phyloP scores from a whole-genome alignment of 306 rosid species.

The Cucumis cinereus region DNA sequence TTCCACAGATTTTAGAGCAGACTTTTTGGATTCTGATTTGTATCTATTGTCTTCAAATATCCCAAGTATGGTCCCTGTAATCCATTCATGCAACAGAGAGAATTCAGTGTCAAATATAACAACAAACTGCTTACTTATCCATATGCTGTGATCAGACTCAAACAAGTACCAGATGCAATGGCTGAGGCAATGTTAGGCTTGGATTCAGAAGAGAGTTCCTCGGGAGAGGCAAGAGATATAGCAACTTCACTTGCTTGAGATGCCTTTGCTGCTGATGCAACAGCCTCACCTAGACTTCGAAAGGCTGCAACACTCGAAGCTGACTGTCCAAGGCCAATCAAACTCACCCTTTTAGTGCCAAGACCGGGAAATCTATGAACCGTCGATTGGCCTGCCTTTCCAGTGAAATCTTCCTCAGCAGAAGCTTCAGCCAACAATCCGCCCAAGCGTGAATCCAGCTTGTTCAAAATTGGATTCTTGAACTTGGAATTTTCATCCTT shows the following conservation, averaged over 20 bases:
- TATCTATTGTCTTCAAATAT: slow-evolving; percentile 74
- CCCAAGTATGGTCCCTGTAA: slow-evolving; percentile 70
- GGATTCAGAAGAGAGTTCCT: slow-evolving; percentile 45
- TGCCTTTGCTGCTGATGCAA: slow-evolving; percentile 70
- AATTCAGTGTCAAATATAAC: background rate
- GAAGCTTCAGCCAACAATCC: slow-evolving; percentile 83
- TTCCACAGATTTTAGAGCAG: slow-evolving; percentile 53
- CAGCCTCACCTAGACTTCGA: slow-evolving; percentile 73
- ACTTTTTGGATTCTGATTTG: slow-evolving; percentile 70
- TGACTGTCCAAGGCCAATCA: slow-evolving; percentile 85
- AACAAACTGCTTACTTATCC: background rate
- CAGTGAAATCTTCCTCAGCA: slow-evolving; percentile 86
- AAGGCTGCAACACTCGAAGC: slow-evolving; percentile 38
- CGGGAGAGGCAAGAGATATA: slow-evolving; percentile 65
- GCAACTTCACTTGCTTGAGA: slow-evolving; percentile 64
- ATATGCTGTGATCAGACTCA: background rate
- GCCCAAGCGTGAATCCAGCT: slow-evolving; percentile 71
- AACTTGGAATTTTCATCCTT: slow-evolving; percentile 56
- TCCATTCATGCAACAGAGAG: slow-evolving; percentile 14
- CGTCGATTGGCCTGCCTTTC: slow-evolving; percentile 71
- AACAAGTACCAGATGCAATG: slow-evolving; percentile 62
- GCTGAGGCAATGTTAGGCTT: slow-evolving; percentile 63
- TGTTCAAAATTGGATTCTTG: slow-evolving; percentile 57
- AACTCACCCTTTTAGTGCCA: slow-evolving; percentile 70
- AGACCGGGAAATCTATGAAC: slow-evolving; percentile 70